Conservation (phyloP, 2,329 filamentous ascomycete species). For the Xylariaceae sp. region DNA sequence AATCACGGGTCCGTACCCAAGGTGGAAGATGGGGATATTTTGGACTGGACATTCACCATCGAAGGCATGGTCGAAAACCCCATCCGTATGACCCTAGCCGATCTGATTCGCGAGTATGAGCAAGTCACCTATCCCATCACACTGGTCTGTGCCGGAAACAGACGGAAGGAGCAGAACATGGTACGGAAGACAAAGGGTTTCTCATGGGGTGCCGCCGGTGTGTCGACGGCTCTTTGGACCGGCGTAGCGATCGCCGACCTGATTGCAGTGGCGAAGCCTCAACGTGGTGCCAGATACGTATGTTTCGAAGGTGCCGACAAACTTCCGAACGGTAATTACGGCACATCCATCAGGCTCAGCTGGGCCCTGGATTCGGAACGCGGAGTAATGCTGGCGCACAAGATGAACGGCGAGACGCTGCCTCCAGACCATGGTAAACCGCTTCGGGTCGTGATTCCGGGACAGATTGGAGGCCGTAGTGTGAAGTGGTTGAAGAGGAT, state of each 20-base stretch:
- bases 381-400: conserved; percentile 81
- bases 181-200: conserved; percentile 90
- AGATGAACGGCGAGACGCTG: conserved; percentile 82
- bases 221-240: conserved; percentile 85
- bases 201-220: conserved; percentile 83
- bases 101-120: conserved; percentile 69
- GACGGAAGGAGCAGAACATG: conserved; percentile 87
- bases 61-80: conserved; percentile 80
- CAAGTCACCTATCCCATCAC: conserved; percentile 84
- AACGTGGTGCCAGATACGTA: conserved; percentile 69
- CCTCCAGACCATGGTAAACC: conserved; percentile 83
- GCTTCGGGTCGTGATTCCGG: conserved; percentile 75
- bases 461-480: conserved; percentile 85
- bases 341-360: conserved; percentile 79
- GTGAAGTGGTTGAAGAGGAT: conserved; percentile 89
- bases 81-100: conserved; percentile 62
- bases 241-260: conserved; percentile 72
- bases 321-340: conserved; percentile 82
- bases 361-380: conserved; percentile 81
- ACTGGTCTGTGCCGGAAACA: conserved; percentile 85
- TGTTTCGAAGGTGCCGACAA: conserved; percentile 90
- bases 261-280: conserved; percentile 61
- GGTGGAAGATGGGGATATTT: conserved; percentile 65
- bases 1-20: conserved; percentile 82
- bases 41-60: conserved; percentile 75